Evolutionary conservation across 495 filamentous ascomycete genomes (phyloP).

Genomic region (Podospora didyma): DNA sequence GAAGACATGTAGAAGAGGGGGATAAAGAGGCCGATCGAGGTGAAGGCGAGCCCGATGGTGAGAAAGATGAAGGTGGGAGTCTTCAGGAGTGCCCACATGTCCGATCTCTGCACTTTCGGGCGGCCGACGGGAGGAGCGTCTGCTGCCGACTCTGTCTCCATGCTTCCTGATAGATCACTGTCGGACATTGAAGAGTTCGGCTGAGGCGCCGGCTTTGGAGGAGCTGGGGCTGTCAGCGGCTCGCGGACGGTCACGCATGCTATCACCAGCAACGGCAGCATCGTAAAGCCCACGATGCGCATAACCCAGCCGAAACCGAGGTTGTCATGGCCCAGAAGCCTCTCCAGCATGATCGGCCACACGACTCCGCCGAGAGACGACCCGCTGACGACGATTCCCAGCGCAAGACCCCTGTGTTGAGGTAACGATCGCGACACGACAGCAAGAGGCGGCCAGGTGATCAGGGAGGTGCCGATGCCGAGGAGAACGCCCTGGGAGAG

Average conservation of each 20-base stretch:
- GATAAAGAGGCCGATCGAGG: conserved; percentile 46
- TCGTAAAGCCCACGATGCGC: conserved; percentile 51
- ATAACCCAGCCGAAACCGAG: conserved; percentile 54
- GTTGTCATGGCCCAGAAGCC: conserved; percentile 24
- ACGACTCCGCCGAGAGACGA: conserved; percentile 53
- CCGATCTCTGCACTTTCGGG: background rate
- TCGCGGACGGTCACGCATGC: conserved; percentile 33
- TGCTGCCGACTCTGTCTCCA: background rate
- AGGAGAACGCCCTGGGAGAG: conserved; percentile 53
- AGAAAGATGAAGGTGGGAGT: conserved; percentile 14
- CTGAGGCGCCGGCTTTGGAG: background rate
- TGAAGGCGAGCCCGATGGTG: conserved; percentile 23
- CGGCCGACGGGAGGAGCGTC: background rate
- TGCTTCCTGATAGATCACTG: background rate
- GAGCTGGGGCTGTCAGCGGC: conserved; percentile 18
- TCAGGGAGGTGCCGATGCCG: conserved; percentile 42
- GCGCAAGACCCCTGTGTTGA: conserved; percentile 40
- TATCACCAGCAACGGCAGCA: conserved; percentile 38
- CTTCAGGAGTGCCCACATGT: conserved; percentile 14
- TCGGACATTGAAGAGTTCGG: background rate
- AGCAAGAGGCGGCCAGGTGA: conserved; percentile 41
- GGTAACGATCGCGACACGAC: conserved; percentile 46
- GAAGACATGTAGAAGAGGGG: conserved; percentile 51
- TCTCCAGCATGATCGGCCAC: conserved; percentile 37
- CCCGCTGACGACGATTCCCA: conserved; percentile 50